Conservation (phyloP, 192 early-diverging fungal species). For the Globomyces pollinis-pini region DNA sequence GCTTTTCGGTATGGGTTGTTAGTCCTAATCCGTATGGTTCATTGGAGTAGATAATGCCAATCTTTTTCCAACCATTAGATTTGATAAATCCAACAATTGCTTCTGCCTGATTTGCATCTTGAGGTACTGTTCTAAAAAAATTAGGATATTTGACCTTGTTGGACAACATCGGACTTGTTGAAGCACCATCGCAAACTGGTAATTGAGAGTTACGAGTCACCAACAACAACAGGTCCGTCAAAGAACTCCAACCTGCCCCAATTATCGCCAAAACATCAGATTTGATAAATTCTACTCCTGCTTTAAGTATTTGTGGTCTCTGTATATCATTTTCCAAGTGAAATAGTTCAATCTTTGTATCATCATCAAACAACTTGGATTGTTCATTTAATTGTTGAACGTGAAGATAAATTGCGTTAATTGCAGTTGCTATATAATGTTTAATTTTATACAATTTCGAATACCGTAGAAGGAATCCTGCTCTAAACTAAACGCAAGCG, state of each 20-base stretch:
- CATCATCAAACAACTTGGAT: no score
- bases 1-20: neutral
- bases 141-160: slow-evolving; percentile 21
- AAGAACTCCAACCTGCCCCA: neutral
- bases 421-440: no score
- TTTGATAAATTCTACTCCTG: no score
- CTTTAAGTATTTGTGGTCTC: no score
- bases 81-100: slow-evolving; percentile 17
- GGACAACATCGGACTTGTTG: slow-evolving; percentile 1
- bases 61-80: slow-evolving; percentile 5
- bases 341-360: no score
- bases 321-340: no score
- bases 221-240: neutral
- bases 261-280: neutral
- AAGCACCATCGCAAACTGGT: neutral
- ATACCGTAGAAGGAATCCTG: no score
- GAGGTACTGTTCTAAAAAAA: slow-evolving; percentile 30
- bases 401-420: no score
- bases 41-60: slow-evolving; percentile 5
- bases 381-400: no score
- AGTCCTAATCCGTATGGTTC: slow-evolving; percentile 15
- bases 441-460: no score
- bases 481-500: no score
- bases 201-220: neutral
- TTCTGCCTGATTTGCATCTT: slow-evolving; percentile 19